Evolutionary conservation across 345 rosid species (phyloP), one percentile per base, ranked within the genome.

Genomic region (Kandelia obovata): DNA sequence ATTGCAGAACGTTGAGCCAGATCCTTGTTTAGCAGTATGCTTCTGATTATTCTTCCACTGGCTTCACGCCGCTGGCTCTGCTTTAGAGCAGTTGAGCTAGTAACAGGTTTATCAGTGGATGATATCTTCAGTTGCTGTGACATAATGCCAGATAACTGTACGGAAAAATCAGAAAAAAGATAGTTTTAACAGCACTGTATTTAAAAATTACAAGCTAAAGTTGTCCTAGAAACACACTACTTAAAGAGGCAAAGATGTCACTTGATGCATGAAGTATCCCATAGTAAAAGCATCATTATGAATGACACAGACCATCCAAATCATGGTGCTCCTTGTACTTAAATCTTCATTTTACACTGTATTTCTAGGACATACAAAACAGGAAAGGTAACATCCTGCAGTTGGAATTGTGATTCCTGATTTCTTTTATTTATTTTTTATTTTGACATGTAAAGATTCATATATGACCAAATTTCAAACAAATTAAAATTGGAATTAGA

Each of bases 1-100:
- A 72, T 63, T 2, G 76, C 74, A 67, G 80, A 64, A 67, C 69
- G 72, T 46, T 72, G 90, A 23, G 78, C 77, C 27, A 75, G 71
- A 53, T 88, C 94, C 74, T 82, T 80, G 67, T 81, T 82, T 57
- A 76, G 55, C 60, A 83, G 86, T 71, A 82, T 82, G 77, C 83
- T 73, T 78, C 80, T 74, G 53, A 81, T 81, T 65, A 84, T 62
- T 78, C 82, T 80, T 64, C 81, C 75, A 58, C 79, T 65, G 51
- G 79, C 53, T 64, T 86, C 86, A 69, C 67, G 82, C 1, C 75
- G 84, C 68, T 83, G 83, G 74, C 75, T 84, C 67, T 76, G 84
- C 78, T 80, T 85, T 58, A 55, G 30, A 66, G 80, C 63, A 65
- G 79, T 63, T 60, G 78, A 71, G 74, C 82, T 69, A 58, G 20